These are phyloP conservation scores for Stephania yunnanensis DNA, from an alignment of 164 flowering plant species.

Conservation along the genomic window DNA sequence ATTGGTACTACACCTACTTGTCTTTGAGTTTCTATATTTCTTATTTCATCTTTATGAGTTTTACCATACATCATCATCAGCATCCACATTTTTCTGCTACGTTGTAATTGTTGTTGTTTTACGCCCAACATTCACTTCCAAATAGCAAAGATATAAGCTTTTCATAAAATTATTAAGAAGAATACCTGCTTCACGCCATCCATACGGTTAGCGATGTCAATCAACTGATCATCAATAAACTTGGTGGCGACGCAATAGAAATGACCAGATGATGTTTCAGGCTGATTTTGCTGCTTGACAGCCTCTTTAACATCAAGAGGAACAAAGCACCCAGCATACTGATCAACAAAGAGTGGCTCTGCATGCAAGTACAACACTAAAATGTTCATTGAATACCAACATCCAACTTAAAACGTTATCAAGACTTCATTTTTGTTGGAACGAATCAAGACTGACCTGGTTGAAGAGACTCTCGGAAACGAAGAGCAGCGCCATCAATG, in stretches of 20 bases:
- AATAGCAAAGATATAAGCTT: no score
- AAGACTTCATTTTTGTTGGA: no score
- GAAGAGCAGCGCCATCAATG: slow-evolving; percentile 52
- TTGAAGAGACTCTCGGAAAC: slow-evolving; percentile 53
- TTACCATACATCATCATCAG: not conserved
- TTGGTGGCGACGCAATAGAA: slow-evolving; percentile 76
- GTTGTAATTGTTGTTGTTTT: no score
- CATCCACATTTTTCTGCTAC: no score
- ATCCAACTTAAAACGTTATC: no score
- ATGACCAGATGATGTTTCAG: slow-evolving; percentile 17
- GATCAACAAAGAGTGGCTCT: slow-evolving; percentile 83
- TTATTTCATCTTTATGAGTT: no score
- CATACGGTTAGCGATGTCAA: slow-evolving; percentile 27
- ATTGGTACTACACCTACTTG: no score
- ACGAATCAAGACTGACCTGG: slow-evolving; percentile 28
- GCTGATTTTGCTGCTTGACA: slow-evolving; percentile 13
- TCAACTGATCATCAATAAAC: slow-evolving; percentile 77
- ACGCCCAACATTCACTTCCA: no score
- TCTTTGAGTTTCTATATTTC: no score
- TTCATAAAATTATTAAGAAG: not conserved
- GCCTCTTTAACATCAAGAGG: slow-evolving; percentile 23
- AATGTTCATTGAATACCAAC: no score
- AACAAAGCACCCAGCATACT: slow-evolving; percentile 66
- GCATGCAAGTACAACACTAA: slow-evolving; percentile 6
- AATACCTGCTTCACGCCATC: slow-evolving; percentile 76